Conservation (phyloP, 805 yeast species). For the Hanseniaspora nectarophila region DNA sequence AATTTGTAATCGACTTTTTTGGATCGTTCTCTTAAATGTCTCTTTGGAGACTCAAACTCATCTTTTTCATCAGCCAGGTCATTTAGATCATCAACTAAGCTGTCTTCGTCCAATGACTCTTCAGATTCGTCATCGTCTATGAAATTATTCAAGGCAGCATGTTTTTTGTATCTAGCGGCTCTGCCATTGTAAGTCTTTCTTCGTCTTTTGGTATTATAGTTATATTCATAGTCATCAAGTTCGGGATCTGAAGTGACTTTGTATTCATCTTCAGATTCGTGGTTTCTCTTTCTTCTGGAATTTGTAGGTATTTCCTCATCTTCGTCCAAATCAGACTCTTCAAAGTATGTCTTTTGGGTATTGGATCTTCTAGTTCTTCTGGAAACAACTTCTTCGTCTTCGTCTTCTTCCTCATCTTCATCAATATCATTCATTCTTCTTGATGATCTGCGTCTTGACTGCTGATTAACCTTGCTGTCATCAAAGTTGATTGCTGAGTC, state of each 20-base stretch:
- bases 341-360: background rate
- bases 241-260: constrained; percentile 11
- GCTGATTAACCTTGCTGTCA: constrained; percentile 2
- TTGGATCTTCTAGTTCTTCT: background rate
- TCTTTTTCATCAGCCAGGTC: constrained; percentile 21
- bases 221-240: constrained; percentile 15
- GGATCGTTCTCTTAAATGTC: constrained; percentile 51
- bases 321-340: background rate
- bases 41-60: constrained; percentile 28
- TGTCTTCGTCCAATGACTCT: constrained; percentile 23
- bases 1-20: constrained; percentile 67
- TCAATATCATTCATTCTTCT: constrained; percentile 11
- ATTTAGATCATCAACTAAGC: constrained; percentile 18
- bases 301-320: background rate
- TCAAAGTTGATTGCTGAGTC: constrained; percentile 1
- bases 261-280: constrained; percentile 18
- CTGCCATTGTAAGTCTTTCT: constrained; percentile 16
- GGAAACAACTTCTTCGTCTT: constrained; percentile 18
- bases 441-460: constrained; percentile 2
- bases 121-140: constrained; percentile 26
- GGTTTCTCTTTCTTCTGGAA: constrained; percentile 3
- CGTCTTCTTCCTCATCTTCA: constrained; percentile 15
- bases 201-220: constrained; percentile 13
- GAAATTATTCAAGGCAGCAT: constrained; percentile 21
- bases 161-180: constrained; percentile 6